Conservation (phyloP, 2,329 filamentous ascomycete species). For the Xylaria sp. region DNA sequence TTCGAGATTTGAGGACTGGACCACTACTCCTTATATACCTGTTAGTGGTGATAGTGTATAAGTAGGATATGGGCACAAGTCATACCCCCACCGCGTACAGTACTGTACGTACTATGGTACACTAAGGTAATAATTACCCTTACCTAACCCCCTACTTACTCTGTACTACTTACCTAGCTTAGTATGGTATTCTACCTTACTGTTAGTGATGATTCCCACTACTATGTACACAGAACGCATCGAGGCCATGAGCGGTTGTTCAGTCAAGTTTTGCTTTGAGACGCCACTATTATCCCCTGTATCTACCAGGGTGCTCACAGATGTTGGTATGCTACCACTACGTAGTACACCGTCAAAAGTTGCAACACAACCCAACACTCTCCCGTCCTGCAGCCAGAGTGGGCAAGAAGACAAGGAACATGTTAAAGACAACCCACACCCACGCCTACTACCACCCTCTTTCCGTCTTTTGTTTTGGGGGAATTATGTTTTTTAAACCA, state of each 20-base stretch:
- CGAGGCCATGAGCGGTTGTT: not conserved
- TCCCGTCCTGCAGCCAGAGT: slow-evolving; percentile 10
- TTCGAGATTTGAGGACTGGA: not conserved
- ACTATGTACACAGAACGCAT: too few relatives aligned
- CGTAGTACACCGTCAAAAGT: slow-evolving; percentile 4
- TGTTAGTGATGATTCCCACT: not conserved
- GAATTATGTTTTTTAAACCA: not conserved
- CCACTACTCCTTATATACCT: not conserved
- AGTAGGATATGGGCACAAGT: not conserved
- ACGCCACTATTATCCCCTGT: not conserved
- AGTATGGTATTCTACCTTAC: not conserved
- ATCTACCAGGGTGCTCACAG: not conserved
- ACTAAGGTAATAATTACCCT: not conserved
- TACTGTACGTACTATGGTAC: not conserved
- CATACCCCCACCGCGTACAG: not conserved
- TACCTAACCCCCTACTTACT: not conserved
- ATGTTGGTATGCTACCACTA: not conserved
- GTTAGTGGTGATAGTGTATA: not conserved
- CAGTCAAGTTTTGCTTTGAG: not conserved
- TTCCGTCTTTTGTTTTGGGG: not conserved
- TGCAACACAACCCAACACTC: slow-evolving; percentile 5
- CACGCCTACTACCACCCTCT: not conserved
- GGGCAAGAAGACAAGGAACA: slow-evolving; percentile 6
- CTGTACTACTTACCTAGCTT: too few relatives aligned
- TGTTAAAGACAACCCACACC: slow-evolving; percentile 13